phyloP scores from a whole-genome alignment of 2,329 filamentous ascomycete genomes.

The Blastomyces parvus region DNA sequence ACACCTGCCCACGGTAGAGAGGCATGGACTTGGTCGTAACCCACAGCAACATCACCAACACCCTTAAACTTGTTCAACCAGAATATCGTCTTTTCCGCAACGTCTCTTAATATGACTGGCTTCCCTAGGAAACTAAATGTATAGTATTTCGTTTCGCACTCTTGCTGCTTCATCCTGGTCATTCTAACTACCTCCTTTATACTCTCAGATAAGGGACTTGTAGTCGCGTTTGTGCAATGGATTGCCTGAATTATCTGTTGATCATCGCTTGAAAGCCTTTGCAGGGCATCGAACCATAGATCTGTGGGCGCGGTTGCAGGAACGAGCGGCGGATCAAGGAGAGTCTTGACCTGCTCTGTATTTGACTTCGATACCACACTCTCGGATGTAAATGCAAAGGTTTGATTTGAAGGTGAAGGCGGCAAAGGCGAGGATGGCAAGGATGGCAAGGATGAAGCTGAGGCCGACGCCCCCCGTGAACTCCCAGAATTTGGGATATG shows the following conservation, averaged over 20 bases:
- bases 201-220: conserved; percentile 18
- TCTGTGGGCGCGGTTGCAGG: not conserved
- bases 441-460: not conserved
- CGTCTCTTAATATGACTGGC: conserved; percentile 11
- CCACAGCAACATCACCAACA: conserved; percentile 24
- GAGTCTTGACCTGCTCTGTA: not conserved
- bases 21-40: conserved; percentile 27
- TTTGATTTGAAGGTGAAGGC: not conserved
- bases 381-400: not conserved
- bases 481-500: not conserved
- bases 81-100: conserved; percentile 10
- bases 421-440: too few relatives aligned
- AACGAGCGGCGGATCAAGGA: not conserved
- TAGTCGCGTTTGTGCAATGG: not conserved
- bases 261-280: not conserved
- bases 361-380: not conserved
- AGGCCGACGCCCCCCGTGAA: not conserved
- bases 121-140: conserved; percentile 9
- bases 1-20: conserved; percentile 27
- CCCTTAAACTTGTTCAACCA: conserved; percentile 8
- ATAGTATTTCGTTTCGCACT: conserved; percentile 3
- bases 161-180: not conserved
- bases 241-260: not conserved
- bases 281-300: not conserved
- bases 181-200: not conserved